Conservation (phyloP, 2,329 filamentous ascomycete species). For the Fusarium sulawesiense region DNA sequence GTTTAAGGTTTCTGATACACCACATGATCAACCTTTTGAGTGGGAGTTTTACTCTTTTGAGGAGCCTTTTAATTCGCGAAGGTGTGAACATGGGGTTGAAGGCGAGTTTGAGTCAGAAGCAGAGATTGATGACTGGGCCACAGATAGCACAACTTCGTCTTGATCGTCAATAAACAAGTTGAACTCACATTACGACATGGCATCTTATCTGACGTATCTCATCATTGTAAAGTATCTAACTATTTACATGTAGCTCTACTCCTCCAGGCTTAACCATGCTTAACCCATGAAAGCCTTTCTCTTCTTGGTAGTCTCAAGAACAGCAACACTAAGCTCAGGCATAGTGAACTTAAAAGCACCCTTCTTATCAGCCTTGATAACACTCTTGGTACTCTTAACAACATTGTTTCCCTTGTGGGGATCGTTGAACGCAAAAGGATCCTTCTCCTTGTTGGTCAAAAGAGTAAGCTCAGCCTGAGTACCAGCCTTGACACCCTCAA, state of each 20-base stretch:
- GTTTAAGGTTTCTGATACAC: background rate
- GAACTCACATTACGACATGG: accelerated
- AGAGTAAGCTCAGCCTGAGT: constrained; percentile 58
- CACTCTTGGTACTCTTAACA: constrained; percentile 56
- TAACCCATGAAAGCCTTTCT: constrained; percentile 10
- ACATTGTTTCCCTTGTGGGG: constrained; percentile 60
- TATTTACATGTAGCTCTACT: background rate
- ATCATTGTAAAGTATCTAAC: background rate
- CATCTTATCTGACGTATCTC: background rate
- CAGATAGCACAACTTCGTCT: background rate
- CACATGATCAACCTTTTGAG: accelerated
- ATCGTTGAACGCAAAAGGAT: constrained; percentile 59
- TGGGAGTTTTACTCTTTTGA: background rate
- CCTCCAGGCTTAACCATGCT: accelerated
- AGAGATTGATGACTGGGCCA: background rate
- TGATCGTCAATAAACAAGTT: background rate
- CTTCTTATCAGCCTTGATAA: constrained; percentile 55
- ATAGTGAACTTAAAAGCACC: constrained; percentile 65
- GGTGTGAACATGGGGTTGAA: background rate
- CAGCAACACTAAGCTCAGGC: constrained; percentile 66
- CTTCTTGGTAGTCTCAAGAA: constrained; percentile 59
- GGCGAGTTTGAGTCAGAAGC: background rate
- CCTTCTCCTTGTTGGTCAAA: constrained; percentile 54
- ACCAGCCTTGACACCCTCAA: constrained; percentile 57
- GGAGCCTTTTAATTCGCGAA: accelerated